These are phyloP conservation scores for Trichosanthes truncata DNA, from an alignment of 306 rosid genomes.

Conservation along the genomic window DNA sequence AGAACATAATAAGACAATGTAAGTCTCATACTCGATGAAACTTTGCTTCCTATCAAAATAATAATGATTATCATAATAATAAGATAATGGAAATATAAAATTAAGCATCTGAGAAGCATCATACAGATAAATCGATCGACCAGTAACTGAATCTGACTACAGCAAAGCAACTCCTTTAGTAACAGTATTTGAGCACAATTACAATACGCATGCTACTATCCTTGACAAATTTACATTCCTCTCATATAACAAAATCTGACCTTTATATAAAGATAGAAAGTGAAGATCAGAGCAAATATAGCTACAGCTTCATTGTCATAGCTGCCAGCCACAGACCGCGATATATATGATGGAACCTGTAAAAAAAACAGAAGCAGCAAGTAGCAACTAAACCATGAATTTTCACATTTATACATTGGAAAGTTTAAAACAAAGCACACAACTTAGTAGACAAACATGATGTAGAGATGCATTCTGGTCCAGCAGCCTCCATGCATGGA, in stretches of 20 bases:
- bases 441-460: background rate
- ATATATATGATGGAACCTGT: constrained; percentile 96
- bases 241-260: constrained; percentile 26
- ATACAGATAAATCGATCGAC: background rate
- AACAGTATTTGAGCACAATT: constrained; percentile 35
- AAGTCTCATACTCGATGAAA: background rate
- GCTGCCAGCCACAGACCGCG: constrained; percentile 99
- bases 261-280: constrained; percentile 97
- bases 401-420: background rate
- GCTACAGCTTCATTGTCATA: constrained; percentile 99
- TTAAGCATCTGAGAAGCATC: background rate
- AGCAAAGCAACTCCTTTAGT: background rate
- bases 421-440: constrained; percentile 2
- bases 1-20: constrained; percentile 16
- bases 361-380: background rate
- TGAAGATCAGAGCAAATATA: constrained; percentile 92
- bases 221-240: background rate
- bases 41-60: background rate
- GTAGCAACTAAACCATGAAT: background rate
- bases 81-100: background rate
- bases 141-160: background rate
- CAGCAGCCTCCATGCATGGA: background rate
- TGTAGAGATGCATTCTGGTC: background rate
- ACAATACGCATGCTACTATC: background rate
- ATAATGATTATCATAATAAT: background rate